phyloP scores from a whole-genome alignment of 2,329 filamentous ascomycete genomes.

The Ambrosiella beaveri region DNA sequence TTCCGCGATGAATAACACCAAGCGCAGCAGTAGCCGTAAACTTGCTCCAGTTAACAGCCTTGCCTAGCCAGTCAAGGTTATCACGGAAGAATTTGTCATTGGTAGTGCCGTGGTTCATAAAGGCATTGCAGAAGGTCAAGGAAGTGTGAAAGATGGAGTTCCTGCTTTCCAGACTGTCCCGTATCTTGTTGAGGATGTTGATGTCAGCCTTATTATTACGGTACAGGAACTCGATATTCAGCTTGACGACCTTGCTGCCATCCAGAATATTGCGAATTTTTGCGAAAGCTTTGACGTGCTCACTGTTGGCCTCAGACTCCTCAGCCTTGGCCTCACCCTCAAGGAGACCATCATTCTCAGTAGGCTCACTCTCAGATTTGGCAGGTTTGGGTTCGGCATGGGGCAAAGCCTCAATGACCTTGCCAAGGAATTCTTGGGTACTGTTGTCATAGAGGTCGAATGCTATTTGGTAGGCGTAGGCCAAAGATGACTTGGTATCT shows the following conservation, averaged over 20 bases:
- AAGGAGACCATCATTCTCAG: slow-evolving; percentile 33
- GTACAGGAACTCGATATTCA: slow-evolving; percentile 93
- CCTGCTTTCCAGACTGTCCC: slow-evolving; percentile 83
- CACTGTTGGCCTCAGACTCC: slow-evolving; percentile 35
- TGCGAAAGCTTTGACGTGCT: slow-evolving; percentile 38
- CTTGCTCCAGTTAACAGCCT: slow-evolving; percentile 98
- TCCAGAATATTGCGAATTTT: slow-evolving; percentile 56
- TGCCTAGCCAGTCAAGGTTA: slow-evolving; percentile 93
- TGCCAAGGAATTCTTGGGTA: slow-evolving; percentile 87
- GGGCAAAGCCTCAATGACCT: slow-evolving; percentile 69
- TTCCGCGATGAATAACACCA: slow-evolving; percentile 91
- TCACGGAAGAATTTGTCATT: slow-evolving; percentile 98
- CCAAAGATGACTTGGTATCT: slow-evolving; percentile 59
- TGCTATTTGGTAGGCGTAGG: slow-evolving; percentile 89
- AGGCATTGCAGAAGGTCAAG: slow-evolving; percentile 92
- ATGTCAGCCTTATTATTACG: slow-evolving; percentile 87
- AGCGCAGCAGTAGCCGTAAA: slow-evolving; percentile 94
- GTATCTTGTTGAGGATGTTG: slow-evolving; percentile 85
- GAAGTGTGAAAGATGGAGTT: slow-evolving; percentile 98
- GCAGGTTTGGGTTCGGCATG: slow-evolving; percentile 28
- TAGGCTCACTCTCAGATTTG: slow-evolving; percentile 26
- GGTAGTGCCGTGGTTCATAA: slow-evolving; percentile 97
- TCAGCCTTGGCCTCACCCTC: slow-evolving; percentile 31
- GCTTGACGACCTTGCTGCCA: slow-evolving; percentile 80
- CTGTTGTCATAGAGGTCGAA: slow-evolving; percentile 98